These are phyloP conservation scores for Leptographium galeiforme DNA, from an alignment of 2,329 filamentous ascomycete genomes.

Conservation along the genomic window DNA sequence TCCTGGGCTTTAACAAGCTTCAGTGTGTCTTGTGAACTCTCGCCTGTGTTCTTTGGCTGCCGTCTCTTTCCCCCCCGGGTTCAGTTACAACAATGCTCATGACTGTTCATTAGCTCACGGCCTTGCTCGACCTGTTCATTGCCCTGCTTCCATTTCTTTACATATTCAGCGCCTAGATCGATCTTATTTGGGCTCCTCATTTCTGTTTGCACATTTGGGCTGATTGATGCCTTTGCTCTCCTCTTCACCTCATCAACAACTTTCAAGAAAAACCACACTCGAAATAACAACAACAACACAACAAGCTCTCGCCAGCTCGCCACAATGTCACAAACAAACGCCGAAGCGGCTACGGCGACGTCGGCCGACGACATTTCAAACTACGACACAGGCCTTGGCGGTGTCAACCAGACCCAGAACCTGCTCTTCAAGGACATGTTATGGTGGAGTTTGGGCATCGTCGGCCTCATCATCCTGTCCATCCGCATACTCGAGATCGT, in stretches of 20 bases:
- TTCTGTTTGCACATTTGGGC: too few relatives aligned
- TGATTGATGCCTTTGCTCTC: too few relatives aligned
- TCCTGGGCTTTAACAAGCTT: too few relatives aligned
- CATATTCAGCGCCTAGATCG: background rate
- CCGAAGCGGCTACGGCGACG: background rate
- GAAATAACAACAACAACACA: too few relatives aligned
- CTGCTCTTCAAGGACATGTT: conserved; percentile 41
- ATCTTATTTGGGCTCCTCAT: too few relatives aligned
- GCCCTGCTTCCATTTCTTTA: background rate
- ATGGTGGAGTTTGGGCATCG: conserved; percentile 47
- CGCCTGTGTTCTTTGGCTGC: too few relatives aligned
- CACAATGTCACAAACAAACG: background rate
- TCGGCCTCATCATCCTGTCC: conserved; percentile 37
- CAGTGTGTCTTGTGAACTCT: too few relatives aligned
- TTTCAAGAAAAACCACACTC: too few relatives aligned
- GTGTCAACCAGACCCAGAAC: conserved; percentile 47
- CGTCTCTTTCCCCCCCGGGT: too few relatives aligned
- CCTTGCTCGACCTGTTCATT: background rate
- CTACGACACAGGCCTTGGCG: conserved; percentile 42
- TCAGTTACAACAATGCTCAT: too few relatives aligned
- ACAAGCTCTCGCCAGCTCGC: too few relatives aligned
- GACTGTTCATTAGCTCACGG: background rate
- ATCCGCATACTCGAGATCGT: conserved; percentile 40
- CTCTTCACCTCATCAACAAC: too few relatives aligned
- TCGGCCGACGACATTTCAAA: conserved; percentile 28